These are phyloP conservation scores for Eucalyptus curtisii DNA, from an alignment of 345 rosid species.

Conservation along the genomic window DNA sequence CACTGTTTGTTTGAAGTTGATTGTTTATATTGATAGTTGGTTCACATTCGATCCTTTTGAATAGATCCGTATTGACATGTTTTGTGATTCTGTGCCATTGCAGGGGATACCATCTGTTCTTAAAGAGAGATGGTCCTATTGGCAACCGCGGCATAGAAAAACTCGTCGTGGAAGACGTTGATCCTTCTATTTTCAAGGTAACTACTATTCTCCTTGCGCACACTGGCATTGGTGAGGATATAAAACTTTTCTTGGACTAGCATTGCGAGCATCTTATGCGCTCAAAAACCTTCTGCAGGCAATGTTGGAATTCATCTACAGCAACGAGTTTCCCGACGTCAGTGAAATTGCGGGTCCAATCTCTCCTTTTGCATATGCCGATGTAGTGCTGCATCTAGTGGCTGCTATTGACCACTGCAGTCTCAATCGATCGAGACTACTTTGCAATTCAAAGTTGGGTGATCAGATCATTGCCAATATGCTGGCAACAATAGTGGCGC, in stretches of 20 bases:
- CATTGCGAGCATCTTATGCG: not conserved
- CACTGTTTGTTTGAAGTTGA: not conserved
- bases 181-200: conserved; percentile 31
- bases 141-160: not conserved
- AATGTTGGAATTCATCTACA: too few relatives aligned
- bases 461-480: conserved; percentile 59
- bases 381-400: conserved; percentile 59
- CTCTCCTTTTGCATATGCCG: not conserved
- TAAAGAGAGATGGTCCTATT: not conserved
- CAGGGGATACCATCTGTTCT: conserved; percentile 86
- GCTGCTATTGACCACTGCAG: conserved; percentile 67
- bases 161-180: not conserved
- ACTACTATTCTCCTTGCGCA: not conserved
- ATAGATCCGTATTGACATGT: not conserved
- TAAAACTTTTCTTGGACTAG: not conserved
- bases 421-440: conserved; percentile 52
- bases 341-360: not conserved
- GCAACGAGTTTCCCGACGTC: not conserved
- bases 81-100: not conserved
- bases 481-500: conserved; percentile 59
- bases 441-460: conserved; percentile 55
- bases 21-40: not conserved
- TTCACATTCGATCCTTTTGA: not conserved
- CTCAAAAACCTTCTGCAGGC: not conserved
- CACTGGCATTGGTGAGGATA: not conserved